Percentiles rank a stretch among this genome's conserved stretches.
phyloP scores from a whole-genome alignment of 2,329 filamentous ascomycete species.

The Diaporthe ampelina region DNA sequence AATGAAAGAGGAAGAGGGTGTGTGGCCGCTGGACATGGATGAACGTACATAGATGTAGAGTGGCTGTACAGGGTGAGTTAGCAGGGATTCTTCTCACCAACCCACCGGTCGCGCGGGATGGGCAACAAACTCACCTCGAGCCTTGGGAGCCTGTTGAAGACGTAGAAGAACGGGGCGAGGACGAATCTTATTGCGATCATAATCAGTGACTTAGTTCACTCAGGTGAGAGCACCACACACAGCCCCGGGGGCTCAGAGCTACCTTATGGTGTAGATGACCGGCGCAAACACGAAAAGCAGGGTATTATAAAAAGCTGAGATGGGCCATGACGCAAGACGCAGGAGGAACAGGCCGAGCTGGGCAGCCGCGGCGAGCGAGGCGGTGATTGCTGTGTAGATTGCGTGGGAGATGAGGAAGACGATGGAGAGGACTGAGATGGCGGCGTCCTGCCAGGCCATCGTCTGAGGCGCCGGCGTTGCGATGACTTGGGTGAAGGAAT shows the following conservation, averaged over 20 bases:
- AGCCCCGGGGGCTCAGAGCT: background rate
- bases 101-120: no score
- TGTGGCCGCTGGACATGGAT: background rate
- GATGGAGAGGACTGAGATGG: conserved; percentile 25
- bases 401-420: conserved; percentile 28
- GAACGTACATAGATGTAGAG: conserved; percentile 42
- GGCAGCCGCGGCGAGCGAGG: conserved; percentile 4
- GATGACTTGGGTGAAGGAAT: background rate
- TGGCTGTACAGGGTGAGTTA: conserved; percentile 32
- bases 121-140: conserved; percentile 29
- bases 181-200: conserved; percentile 8
- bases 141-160: conserved; percentile 38
- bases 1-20: no score
- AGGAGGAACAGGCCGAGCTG: conserved; percentile 17
- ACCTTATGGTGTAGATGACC: conserved; percentile 38
- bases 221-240: background rate
- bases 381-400: background rate
- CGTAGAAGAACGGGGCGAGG: conserved; percentile 47
- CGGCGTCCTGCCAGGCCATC: conserved; percentile 39
- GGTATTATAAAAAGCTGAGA: conserved; percentile 28
- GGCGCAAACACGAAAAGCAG: conserved; percentile 41
- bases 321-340: conserved; percentile 37
- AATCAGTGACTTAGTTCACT: background rate
- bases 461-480: background rate
- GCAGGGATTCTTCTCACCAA: background rate